phyloP scores from a whole-genome alignment of 805 yeast genomes.

The Kurtzmaniella fragi region DNA sequence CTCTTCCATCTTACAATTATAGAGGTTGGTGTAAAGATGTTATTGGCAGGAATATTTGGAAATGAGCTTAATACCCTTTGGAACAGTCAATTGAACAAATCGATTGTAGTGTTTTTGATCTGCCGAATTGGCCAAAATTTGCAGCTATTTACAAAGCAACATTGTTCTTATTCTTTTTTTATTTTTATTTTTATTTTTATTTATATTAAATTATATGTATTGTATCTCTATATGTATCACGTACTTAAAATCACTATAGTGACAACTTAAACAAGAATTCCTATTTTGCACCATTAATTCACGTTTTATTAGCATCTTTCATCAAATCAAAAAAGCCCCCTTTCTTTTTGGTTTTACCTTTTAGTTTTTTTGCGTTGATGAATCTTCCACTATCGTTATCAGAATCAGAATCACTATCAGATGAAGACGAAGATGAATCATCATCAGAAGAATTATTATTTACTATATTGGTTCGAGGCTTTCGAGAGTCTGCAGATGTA shows the following conservation, averaged over 20 bases:
- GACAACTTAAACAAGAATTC: too few relatives aligned
- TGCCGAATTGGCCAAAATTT: too few relatives aligned
- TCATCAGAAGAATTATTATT: slow-evolving; percentile 3
- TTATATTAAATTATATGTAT: too few relatives aligned
- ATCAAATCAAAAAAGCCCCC: slow-evolving; percentile 27
- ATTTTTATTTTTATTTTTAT: background rate
- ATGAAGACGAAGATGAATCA: slow-evolving; percentile 5
- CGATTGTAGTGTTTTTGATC: too few relatives aligned
- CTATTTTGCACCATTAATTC: background rate
- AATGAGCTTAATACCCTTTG: background rate
- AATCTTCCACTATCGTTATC: slow-evolving; percentile 15
- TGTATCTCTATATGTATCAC: slow-evolving; percentile 2
- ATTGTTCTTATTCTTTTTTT: slow-evolving; percentile 1
- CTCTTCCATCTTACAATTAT: slow-evolving; percentile 18
- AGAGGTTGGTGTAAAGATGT: slow-evolving; percentile 28
- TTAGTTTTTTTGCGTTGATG: slow-evolving; percentile 19
- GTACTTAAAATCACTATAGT: background rate
- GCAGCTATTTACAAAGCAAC: background rate
- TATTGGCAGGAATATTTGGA: slow-evolving; percentile 24
- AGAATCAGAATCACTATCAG: slow-evolving; percentile 1
- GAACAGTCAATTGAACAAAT: background rate
- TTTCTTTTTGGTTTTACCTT: slow-evolving; percentile 15
- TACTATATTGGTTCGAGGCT: background rate
- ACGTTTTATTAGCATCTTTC: slow-evolving; percentile 20
- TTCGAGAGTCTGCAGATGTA: background rate